Evolutionary conservation across 805 yeast species (phyloP).

Genomic region (Ogataea angusta): DNA sequence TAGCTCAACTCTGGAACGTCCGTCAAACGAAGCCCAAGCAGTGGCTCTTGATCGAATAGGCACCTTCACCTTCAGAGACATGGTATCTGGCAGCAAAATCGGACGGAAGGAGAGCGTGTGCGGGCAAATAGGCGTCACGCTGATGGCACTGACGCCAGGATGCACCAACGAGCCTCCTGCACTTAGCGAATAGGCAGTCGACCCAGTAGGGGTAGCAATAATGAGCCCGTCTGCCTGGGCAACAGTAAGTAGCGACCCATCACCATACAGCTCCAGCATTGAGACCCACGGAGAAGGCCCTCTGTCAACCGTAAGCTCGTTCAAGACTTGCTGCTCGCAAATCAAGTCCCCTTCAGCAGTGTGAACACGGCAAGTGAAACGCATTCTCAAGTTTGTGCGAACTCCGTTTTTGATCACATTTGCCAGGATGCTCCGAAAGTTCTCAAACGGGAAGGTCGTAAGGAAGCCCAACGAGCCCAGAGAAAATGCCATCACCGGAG

Average conservation of each 20-base stretch:
- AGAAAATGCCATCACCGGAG: conserved; percentile 87
- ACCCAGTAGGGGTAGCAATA: conserved; percentile 92
- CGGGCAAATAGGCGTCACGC: conserved; percentile 95
- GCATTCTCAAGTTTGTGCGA: conserved; percentile 75
- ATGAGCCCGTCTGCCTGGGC: conserved; percentile 95
- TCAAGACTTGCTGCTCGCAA: conserved; percentile 73
- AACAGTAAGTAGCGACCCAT: conserved; percentile 76
- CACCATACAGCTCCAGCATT: conserved; percentile 85
- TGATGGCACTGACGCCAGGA: conserved; percentile 88
- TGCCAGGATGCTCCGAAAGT: conserved; percentile 57
- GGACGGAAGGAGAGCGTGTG: conserved; percentile 94
- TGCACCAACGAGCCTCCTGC: conserved; percentile 96
- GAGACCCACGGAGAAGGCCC: conserved; percentile 94
- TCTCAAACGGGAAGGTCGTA: conserved; percentile 79
- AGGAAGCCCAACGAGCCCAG: conserved; percentile 91
- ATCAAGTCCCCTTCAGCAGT: conserved; percentile 50
- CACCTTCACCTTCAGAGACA: conserved; percentile 77
- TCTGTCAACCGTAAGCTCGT: conserved; percentile 86
- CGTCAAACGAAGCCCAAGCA: conserved; percentile 97
- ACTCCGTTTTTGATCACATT: conserved; percentile 68
- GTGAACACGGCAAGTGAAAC: conserved; percentile 78
- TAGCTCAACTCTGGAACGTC: conserved; percentile 80
- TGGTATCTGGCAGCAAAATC: conserved; percentile 87
- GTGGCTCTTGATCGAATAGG: conserved; percentile 78
- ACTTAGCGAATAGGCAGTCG: conserved; percentile 91